Conservation (phyloP, 305 asterid species). For the Fraxinus angustifolia region DNA sequence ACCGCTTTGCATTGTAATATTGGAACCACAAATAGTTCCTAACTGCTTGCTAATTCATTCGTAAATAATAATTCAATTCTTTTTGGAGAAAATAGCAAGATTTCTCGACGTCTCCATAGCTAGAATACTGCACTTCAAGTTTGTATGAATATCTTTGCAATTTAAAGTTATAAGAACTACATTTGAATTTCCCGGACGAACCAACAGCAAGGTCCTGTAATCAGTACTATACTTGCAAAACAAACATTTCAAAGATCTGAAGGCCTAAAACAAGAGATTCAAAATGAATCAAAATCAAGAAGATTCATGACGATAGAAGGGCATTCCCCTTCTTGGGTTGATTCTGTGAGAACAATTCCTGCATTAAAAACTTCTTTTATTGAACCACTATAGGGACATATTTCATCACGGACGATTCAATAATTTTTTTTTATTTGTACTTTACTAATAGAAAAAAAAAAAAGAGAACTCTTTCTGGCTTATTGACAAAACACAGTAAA, state of each 20-base stretch:
- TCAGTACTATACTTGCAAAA: neutral
- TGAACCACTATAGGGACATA: neutral
- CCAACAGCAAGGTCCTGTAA: neutral
- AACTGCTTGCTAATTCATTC: conserved; percentile 41
- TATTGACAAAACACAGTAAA: neutral
- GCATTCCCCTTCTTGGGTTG: neutral
- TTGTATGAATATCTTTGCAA: neutral
- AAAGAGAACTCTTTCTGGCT: neutral
- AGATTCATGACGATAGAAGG: neutral
- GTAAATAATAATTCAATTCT: conserved; percentile 31
- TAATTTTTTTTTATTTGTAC: neutral
- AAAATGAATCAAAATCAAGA: neutral
- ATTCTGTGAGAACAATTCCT: neutral
- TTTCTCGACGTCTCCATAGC: neutral
- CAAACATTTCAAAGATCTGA: neutral
- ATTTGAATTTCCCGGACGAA: neutral
- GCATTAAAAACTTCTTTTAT: neutral
- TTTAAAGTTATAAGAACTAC: neutral
- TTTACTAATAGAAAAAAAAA: neutral
- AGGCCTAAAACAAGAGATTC: neutral
- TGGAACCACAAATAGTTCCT: conserved; percentile 38
- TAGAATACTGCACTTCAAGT: neutral
- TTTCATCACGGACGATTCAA: neutral
- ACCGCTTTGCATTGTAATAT: conserved; percentile 39
- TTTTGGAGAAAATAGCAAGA: neutral